Conservation (phyloP, 179 eudicot genomes). For the Amaranthus tricolor region DNA sequence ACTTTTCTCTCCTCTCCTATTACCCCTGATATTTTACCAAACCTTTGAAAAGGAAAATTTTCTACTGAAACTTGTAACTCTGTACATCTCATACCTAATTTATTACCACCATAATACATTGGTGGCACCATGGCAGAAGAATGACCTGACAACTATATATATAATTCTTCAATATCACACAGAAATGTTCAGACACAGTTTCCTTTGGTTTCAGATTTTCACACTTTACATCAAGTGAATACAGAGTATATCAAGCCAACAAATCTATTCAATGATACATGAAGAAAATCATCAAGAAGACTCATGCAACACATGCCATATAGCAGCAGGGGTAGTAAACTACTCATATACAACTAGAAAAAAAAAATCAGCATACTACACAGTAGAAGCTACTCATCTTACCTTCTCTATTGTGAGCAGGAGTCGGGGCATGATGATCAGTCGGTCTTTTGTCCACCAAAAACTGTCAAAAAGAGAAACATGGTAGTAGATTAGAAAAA, state of each 20-base stretch:
- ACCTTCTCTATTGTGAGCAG: constrained; percentile 58
- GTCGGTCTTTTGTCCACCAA: constrained; percentile 60
- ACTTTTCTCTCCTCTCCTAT: too few species aligned
- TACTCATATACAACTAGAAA: too few species aligned
- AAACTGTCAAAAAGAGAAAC: constrained; percentile 44
- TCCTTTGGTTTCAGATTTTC: not conserved
- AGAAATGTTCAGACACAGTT: not conserved
- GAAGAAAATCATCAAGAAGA: not conserved
- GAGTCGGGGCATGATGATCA: constrained; percentile 44
- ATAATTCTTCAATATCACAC: not conserved
- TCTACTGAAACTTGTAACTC: too few species aligned
- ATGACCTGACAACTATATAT: not conserved
- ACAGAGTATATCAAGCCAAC: not conserved
- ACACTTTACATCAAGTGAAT: not conserved
- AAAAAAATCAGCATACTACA: not conserved
- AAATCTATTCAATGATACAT: not conserved
- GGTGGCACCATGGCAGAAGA: too few species aligned
- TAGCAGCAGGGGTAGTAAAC: not conserved
- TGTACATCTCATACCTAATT: too few species aligned
- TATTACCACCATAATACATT: too few species aligned
- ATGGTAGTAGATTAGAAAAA: not conserved
- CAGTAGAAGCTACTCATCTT: constrained; percentile 15
- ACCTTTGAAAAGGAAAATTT: too few species aligned
- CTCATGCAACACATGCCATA: not conserved
- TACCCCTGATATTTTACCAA: too few species aligned